Percentiles rank a stretch among this genome's conserved stretches.
Evolutionary conservation across 305 asterid genomes (phyloP).

Genomic region (Monarda citriodora): DNA sequence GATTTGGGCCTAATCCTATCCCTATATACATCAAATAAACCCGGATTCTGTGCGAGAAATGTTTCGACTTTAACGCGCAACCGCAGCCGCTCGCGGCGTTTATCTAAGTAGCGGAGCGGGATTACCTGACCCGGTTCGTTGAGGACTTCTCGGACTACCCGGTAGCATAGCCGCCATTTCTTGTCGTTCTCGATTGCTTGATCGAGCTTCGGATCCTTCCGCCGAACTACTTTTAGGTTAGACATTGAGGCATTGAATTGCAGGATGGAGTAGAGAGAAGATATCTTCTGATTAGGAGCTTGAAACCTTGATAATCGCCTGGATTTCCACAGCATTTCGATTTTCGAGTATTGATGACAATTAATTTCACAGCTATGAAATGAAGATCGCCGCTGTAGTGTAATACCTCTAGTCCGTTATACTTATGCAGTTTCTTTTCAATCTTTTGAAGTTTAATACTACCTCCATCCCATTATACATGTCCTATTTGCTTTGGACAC

Average conservation of each 20-base stretch:
- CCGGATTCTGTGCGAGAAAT: conserved; percentile 61
- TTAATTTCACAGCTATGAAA: not conserved
- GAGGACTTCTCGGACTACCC: conserved; percentile 79
- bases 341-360: conserved; percentile 10
- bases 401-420: too few species aligned
- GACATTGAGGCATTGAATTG: conserved; percentile 71
- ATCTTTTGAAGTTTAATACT: too few species aligned
- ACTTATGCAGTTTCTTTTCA: too few species aligned
- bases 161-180: conserved; percentile 74
- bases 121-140: conserved; percentile 97
- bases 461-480: too few species aligned
- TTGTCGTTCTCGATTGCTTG: conserved; percentile 92
- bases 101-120: conserved; percentile 67
- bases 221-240: conserved; percentile 81
- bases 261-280: conserved; percentile 12
- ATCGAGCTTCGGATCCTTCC: conserved; percentile 81
- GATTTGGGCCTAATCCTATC: conserved; percentile 80
- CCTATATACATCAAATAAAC: conserved; percentile 52
- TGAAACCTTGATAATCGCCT: conserved; percentile 10
- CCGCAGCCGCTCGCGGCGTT: conserved; percentile 81
- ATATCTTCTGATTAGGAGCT: conserved; percentile 6
- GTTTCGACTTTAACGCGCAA: conserved; percentile 40
- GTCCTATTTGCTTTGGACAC: too few species aligned
- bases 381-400: too few species aligned
- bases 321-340: conserved; percentile 33